Percentiles rank a stretch among this genome's conserved stretches.
Conservation (phyloP, 2,329 filamentous ascomycete species). For the Diplodia seriata region DNA sequence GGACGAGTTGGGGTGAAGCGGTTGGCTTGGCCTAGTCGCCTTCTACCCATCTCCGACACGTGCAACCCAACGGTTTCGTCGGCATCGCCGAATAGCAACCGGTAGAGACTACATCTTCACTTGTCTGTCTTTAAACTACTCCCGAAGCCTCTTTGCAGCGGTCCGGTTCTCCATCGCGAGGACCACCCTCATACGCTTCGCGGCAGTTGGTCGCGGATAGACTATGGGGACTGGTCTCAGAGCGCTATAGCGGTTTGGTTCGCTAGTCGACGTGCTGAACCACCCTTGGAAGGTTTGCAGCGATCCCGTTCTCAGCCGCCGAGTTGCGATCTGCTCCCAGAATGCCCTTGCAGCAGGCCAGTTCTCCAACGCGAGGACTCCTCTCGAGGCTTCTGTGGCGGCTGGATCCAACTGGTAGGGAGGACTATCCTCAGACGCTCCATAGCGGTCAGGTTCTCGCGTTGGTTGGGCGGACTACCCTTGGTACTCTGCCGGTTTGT, state of each 20-base stretch:
- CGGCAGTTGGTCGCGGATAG: conserved; percentile 11
- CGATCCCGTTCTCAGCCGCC: not conserved
- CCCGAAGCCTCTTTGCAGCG: conserved; percentile 14
- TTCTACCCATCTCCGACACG: not conserved
- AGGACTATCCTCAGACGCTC: not conserved
- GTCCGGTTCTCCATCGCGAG: conserved; percentile 25
- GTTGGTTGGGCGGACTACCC: conserved; percentile 5
- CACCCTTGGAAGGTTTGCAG: not conserved
- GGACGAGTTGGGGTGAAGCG: conserved; percentile 1
- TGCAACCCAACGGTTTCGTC: not conserved
- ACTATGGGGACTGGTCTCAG: not conserved
- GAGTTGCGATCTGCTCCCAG: conserved; percentile 7
- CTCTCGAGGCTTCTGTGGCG: conserved; percentile 2
- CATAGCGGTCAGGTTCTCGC: not conserved
- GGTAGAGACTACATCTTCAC: no score
- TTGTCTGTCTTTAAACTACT: not conserved
- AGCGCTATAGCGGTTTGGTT: not conserved
- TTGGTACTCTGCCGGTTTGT: not conserved
- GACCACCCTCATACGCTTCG: conserved; percentile 14
- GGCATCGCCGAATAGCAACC: not conserved
- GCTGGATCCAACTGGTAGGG: not conserved
- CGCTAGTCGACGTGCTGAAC: not conserved
- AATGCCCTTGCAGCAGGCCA: not conserved
- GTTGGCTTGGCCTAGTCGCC: not conserved
- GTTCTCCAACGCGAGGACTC: conserved; percentile 20